Conservation (phyloP, 1,139 yeast species). For the Groenewaldozyma auringiensis region DNA sequence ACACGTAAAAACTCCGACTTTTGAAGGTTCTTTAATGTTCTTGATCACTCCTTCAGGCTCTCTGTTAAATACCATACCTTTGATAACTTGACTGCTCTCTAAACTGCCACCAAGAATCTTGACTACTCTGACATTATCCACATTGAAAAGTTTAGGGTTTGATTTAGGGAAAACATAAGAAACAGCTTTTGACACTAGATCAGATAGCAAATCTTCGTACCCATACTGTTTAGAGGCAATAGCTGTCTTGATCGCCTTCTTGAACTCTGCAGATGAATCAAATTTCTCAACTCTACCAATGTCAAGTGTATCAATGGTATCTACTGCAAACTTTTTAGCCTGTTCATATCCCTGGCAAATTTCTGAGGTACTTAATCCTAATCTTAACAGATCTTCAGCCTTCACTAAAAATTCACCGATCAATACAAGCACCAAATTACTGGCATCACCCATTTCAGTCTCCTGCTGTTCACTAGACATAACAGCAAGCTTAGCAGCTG, state of each 20-base stretch:
- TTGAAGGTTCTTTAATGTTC: slow-evolving; percentile 51
- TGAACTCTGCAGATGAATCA: slow-evolving; percentile 47
- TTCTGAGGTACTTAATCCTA: slow-evolving; percentile 86
- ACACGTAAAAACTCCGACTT: slow-evolving; percentile 88
- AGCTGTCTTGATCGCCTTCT: slow-evolving; percentile 76
- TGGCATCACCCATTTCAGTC: slow-evolving; percentile 76
- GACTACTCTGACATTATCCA: slow-evolving; percentile 89
- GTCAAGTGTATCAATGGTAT: slow-evolving; percentile 53
- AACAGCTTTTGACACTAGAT: slow-evolving; percentile 82
- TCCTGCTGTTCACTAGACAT: slow-evolving; percentile 98
- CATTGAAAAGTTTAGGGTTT: slow-evolving; percentile 59
- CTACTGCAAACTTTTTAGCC: slow-evolving; percentile 69
- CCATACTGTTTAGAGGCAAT: slow-evolving; percentile 94
- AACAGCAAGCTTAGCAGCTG: slow-evolving; percentile 90
- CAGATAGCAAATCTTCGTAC: slow-evolving; percentile 66
- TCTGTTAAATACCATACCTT: slow-evolving; percentile 97
- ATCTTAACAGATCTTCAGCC: slow-evolving; percentile 72
- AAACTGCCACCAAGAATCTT: slow-evolving; percentile 92
- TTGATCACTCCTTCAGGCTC: slow-evolving; percentile 91
- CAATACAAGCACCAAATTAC: slow-evolving; percentile 61
- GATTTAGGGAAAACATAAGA: slow-evolving; percentile 62
- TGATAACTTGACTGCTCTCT: slow-evolving; percentile 65
- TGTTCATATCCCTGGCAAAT: slow-evolving; percentile 82
- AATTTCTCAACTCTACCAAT: slow-evolving; percentile 58
- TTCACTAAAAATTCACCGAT: slow-evolving; percentile 89